Base-by-base conservation (phyloP, 352 stramenopile genomes). In the Elongisporangium senticosum region DNA sequence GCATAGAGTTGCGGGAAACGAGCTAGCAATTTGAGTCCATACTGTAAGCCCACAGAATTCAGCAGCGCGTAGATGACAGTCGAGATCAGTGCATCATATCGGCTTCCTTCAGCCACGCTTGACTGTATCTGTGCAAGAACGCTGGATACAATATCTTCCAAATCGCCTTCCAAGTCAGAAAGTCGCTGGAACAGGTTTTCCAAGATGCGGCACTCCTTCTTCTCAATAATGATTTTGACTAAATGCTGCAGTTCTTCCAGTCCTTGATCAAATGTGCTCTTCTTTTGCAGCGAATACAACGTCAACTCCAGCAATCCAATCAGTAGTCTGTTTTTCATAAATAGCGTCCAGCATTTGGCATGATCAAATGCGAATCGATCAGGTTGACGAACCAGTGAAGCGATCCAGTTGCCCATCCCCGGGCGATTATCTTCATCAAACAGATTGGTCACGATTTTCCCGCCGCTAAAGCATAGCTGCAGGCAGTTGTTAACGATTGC, bases 31-130 rank as follows among this genome's bases (percentile, higher is more conserved):
- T 67, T 59, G 74, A 95, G 80, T 0, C 85, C 83, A 21, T 78
- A 72, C 37, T 52, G 62, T 22, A 89, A 52, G 17, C 79, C 74
- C 39, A 86, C 64, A 1, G 75, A 72, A 56, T 86, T 90, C 14
- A 93, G 59, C 15, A 95, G 63, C 20, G 82, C 72, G 43, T 90
- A 80, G 15, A 93, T 83, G 6, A 85, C 69, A 7, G 72, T 83
- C 15, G 77, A 75, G 53, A 79, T 87, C 49, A 89, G 61, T 14
- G 56, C 63, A 17, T 89, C 72, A 55, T 86, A 77, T 21, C 55
- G 69, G 50, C 61, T 74, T 33, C 82, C 73, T 52, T 72, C 63
- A 0, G 68, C 68, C 13, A 83, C 49, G 22, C 65, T 69, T 5
- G 54, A 53, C 57, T 83, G 70, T 47, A 93, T 75, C 20, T 89